Evolutionary conservation across 108 stramenopile genomes (phyloP), one percentile per base, ranked within the genome.

Genomic region (Nitzschia palea): DNA sequence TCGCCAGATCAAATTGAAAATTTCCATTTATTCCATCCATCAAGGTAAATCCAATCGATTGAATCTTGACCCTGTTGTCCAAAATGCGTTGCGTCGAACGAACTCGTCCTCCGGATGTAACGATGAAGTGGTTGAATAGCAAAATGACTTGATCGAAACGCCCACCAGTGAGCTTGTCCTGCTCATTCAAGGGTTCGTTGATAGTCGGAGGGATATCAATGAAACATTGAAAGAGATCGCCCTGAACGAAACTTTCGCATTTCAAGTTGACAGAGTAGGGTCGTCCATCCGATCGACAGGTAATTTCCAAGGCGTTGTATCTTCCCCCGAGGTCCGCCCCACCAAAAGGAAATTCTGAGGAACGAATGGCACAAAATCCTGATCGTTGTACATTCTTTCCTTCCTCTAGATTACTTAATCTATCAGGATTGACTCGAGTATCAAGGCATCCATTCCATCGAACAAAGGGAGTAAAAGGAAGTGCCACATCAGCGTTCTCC

Each of bases 1-100:
- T 74, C 0, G 87, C 80, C 61, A 93, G 37, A 79, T 93, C 92
- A 42, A 93, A 87, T 37, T 58, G 51, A 77, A 93, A 93, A 62
- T 82, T 77, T 34, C 92, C 92, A 78, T 88, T 80, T 25, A 75
- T 51, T 2, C 87, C 89, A 66, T 93, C 92, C 92, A 90, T 90
- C 1, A 93, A 55, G 3, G 92, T 88, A 35, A 93, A 73, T 15
- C 92, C 92, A 18, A 93, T 77, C 0, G 81, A 76, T 66, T 93
- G 80, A 25, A 93, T 78, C 9, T 57, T 64, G 8, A 93, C 54
- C 28, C 68, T 62, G 30, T 82, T 83, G 60, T 90, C 92, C 34
- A 90, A 68, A 37, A 59, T 63, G 27, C 91, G 77, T 70, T 87
- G 88, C 1, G 43, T 69, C n/a, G 77, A 59, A 62, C 85, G 23